These are phyloP conservation scores for Eutypa lata DNA, from an alignment of 2,329 filamentous ascomycete genomes.

Conservation along the genomic window DNA sequence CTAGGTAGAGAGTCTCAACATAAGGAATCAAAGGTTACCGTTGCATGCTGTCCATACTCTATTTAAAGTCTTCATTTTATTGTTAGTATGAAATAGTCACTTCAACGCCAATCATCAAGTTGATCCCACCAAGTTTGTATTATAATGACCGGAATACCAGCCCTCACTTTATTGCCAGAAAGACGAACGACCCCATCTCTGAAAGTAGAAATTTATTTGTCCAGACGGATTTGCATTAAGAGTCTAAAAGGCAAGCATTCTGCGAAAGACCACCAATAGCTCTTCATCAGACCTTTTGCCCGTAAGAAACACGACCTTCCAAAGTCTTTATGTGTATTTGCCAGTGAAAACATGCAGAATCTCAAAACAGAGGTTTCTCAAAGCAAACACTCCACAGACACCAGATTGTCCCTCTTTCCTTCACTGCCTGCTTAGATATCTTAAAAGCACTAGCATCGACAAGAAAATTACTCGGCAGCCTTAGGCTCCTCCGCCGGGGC, in stretches of 20 bases:
- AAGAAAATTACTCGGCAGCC: conserved; percentile 54
- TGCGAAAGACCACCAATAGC: conserved; percentile 46
- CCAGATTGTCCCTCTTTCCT: conserved; percentile 49
- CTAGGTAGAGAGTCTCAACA: too few species aligned
- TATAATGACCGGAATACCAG: not conserved
- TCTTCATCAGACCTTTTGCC: conserved; percentile 36
- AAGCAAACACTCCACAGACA: conserved; percentile 63
- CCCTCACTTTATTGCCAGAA: not conserved
- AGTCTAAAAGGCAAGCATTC: conserved; percentile 53
- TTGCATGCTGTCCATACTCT: too few species aligned
- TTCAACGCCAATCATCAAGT: too few species aligned
- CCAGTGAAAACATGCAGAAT: conserved; percentile 50
- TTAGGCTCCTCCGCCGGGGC: conserved; percentile 65
- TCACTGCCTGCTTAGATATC: conserved; percentile 41
- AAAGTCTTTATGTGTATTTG: conserved; percentile 40
- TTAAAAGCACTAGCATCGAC: conserved; percentile 35
- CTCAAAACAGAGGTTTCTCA: conserved; percentile 45
- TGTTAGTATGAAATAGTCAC: too few species aligned
- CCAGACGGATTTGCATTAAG: conserved; percentile 53
- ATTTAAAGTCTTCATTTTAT: too few species aligned
- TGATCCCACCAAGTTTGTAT: too few species aligned
- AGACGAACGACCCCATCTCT: conserved; percentile 1
- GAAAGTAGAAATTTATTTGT: conserved; percentile 49
- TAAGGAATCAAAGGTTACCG: too few species aligned
- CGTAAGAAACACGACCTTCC: conserved; percentile 28